Evolutionary conservation across 2,329 filamentous ascomycete genomes (phyloP).

Genomic region (Colletotrichum noveboracense): DNA sequence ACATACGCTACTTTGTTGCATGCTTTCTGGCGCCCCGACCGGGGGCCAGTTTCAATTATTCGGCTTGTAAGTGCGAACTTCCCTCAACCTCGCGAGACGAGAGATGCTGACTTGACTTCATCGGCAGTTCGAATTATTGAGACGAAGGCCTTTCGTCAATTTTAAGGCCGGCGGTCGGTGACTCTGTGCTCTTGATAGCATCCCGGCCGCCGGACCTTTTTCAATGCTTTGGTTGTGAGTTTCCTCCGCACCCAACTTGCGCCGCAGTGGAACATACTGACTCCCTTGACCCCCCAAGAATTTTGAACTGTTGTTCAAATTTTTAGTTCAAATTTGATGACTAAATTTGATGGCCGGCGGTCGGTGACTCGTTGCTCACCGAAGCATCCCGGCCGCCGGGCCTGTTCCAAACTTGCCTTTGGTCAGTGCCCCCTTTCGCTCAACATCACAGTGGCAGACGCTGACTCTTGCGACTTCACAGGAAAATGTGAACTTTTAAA

Average conservation of each 20-base stretch:
- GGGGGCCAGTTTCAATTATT: not conserved
- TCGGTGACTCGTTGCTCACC: not conserved
- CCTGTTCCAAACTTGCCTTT: not conserved
- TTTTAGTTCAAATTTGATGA: not conserved
- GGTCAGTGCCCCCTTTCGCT: not conserved
- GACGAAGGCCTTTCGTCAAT: not conserved
- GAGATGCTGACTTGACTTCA: not conserved
- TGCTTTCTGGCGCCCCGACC: not conserved
- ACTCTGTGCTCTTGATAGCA: not conserved
- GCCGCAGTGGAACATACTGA: not conserved
- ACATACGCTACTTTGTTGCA: not conserved
- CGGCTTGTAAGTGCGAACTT: not conserved
- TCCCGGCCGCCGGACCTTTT: not conserved
- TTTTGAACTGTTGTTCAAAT: not conserved
- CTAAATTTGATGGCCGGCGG: not conserved
- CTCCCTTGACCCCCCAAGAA: not conserved
- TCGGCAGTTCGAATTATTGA: rapidly evolving
- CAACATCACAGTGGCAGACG: not conserved
- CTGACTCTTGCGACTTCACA: rapidly evolving
- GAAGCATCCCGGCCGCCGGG: not conserved
- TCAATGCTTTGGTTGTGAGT: not conserved
- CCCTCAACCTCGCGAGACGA: not conserved
- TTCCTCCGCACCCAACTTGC: not conserved
- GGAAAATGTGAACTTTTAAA: not conserved
- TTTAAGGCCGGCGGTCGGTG: not conserved